Evolutionary conservation across 805 yeast genomes (phyloP), one percentile per base, ranked within the genome.

Genomic region (Kazachstania africana): DNA sequence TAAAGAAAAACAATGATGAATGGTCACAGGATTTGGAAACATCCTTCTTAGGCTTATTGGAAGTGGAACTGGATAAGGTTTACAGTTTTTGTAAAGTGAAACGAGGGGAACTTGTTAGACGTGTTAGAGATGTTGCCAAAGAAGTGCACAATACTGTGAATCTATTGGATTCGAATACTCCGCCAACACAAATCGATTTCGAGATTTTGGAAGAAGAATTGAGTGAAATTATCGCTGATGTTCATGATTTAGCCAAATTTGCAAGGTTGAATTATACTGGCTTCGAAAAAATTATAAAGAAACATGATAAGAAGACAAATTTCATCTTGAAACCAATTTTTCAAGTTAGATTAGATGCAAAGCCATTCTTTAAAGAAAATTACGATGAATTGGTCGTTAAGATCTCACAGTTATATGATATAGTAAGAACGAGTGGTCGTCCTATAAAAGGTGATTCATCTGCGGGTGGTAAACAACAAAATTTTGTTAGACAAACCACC

Each of bases 381-480:
- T 84, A 85, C 54, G 98, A 91, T 55, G 70, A 68, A 16, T 62
- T 88, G 45, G 85, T 91, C 37, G 95, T 91, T 29, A 82, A 84
- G 55, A 70, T 91, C 37, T 84, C 96, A 4, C 80, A 76, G 46
- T 65, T 83, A 32, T 88, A 91, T 48, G 97, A 91, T 55, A 61
- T 88, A 39, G 96, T 91, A 18, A 75, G 97, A 56, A 91, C 97
- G 1, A 72, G 95, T 45, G 98, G 98, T 46, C 81, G 84, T 52
- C 97, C 98, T 10, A 82, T 84, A 24, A 70, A 74, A 48, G 97
- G 97, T 41, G 98, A 91, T 60, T 76, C 95, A 4, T 56, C 96
- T 4, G 96, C 98, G n/a, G 98, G 98, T 50, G 98, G 98, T 27
- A 70, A 79, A 26, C 96, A 87, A 66, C 98, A 91, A 59, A 91